Evolutionary conservation across 2,329 filamentous ascomycete genomes (phyloP).

Genomic region (Aspergillus pseudoglaucus): DNA sequence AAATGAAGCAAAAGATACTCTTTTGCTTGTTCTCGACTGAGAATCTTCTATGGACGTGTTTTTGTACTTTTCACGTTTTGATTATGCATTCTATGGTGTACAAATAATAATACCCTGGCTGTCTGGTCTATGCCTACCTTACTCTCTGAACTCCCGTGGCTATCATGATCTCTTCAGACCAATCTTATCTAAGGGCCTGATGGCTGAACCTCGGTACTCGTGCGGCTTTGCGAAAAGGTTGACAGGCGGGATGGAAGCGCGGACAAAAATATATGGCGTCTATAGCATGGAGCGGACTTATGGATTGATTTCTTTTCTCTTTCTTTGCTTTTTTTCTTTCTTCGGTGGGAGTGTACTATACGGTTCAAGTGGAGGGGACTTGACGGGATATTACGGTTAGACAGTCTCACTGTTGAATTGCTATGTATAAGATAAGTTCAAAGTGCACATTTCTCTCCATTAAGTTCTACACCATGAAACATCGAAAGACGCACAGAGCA

Average conservation of each 20-base stretch:
- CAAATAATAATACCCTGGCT: constrained; percentile 1
- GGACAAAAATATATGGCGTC: constrained; percentile 11
- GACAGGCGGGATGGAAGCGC: neutral
- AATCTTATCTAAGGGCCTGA: too few species aligned
- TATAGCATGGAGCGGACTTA: constrained; percentile 10
- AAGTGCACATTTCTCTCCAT: too few species aligned
- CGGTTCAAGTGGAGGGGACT: neutral
- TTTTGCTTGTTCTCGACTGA: neutral
- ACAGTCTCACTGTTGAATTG: too few species aligned
- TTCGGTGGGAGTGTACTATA: neutral
- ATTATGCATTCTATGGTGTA: neutral
- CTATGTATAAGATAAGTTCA: too few species aligned
- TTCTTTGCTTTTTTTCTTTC: neutral
- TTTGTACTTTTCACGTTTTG: neutral
- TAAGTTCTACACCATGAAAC: too few species aligned
- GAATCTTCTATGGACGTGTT: neutral
- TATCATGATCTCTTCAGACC: too few species aligned
- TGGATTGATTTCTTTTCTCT: neutral
- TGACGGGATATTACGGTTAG: too few species aligned
- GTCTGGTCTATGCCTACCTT: neutral
- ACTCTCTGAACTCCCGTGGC: neutral
- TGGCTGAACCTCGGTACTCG: too few species aligned
- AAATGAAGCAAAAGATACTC: neutral
- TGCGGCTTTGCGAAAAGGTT: neutral
- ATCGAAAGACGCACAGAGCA: too few species aligned